Evolutionary conservation across 768 basidiomycete species (phyloP), one percentile per base, ranked within the genome.

Genomic region (Termitomyces eurrhizus): DNA sequence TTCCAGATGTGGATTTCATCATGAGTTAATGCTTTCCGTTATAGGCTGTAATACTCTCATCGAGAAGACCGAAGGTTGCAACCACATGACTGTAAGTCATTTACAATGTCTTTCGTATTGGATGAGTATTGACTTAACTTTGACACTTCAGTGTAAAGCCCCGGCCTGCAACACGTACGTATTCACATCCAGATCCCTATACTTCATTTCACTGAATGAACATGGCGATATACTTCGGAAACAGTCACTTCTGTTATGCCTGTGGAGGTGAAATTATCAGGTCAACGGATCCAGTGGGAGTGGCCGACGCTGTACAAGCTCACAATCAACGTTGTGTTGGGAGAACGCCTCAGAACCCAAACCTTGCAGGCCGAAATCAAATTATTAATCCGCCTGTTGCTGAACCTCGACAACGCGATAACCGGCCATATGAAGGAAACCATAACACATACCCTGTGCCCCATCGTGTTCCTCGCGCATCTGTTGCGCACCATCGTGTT

Each of bases 41-140:
- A 26, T 26, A 80, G 80, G 78, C 7, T 81, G 80, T 64, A 67
- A 68, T 56, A 81, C 83, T 11, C 79, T 83, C 4, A 78, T 83
- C 21, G 78, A 74, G 58, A 86, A 83, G 64, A 74, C 74, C 9
- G 70, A 69, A 16, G 85, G 85, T 2, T 86, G 85, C 56, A 80
- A 84, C 60, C 84, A 86, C 67, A 86, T 86, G 80, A 75, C 77
- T 61, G 84, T 84, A 35, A 72, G 83, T 64, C 32, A 18, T 24
- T 8, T 7, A 26, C 32, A 46, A 36, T 4, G 7, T 11, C 14
- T 33, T 44, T 13, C 7, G 21, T 2, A 16, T 56, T 16, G 18
- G 11, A 2, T 11, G 9, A 44, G 7, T 45, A 18, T 11, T 21
- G 51, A 2, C 29, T 42, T 32, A 4, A 14, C 58, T 13, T 37